Conservation (phyloP, 192 early-diverging fungal species). For the Gamsiella multidivaricata region DNA sequence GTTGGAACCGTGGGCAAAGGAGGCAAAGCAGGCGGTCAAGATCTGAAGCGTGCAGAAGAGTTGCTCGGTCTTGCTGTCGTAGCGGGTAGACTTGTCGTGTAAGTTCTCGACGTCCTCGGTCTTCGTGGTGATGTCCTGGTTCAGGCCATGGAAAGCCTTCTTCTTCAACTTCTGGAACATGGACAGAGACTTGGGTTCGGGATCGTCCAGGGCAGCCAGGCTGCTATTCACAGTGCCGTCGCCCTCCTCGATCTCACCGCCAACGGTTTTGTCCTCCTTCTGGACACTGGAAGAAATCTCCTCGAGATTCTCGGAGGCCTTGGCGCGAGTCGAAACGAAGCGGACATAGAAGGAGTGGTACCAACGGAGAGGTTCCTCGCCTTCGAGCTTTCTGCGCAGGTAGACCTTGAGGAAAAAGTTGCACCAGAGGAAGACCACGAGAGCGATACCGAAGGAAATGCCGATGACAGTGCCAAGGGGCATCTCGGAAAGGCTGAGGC, state of each 20-base stretch:
- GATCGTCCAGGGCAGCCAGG: conserved; percentile 17
- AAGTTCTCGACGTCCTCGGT: conserved; percentile 57
- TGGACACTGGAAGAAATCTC: background rate
- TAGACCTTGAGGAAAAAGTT: conserved; percentile 75
- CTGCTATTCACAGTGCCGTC: conserved; percentile 16
- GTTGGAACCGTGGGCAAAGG: conserved; percentile 90
- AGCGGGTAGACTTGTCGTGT: conserved; percentile 73
- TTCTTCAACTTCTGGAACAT: conserved; percentile 20
- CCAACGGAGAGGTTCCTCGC: conserved; percentile 74
- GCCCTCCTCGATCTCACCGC: background rate
- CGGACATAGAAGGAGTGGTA: conserved; percentile 74
- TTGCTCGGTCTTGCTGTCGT: conserved; percentile 81
- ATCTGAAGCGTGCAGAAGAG: conserved; percentile 89
- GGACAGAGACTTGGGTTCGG: background rate
- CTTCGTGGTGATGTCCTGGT: conserved; percentile 50
- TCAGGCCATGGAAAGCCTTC: conserved; percentile 13
- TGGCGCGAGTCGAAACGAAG: conserved; percentile 35
- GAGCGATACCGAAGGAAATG: conserved; percentile 71
- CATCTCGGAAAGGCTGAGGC: conserved; percentile 54
- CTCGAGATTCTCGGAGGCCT: conserved; percentile 18
- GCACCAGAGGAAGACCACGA: conserved; percentile 62
- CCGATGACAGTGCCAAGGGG: conserved; percentile 66
- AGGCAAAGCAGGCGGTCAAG: conserved; percentile 83
- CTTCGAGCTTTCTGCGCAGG: conserved; percentile 69
- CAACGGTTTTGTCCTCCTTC: conserved; percentile 1